Evolutionary conservation across 257 asterid genomes (phyloP), one percentile per base, ranked within the genome.

Genomic region (Dorcoceras hygrometricum): DNA sequence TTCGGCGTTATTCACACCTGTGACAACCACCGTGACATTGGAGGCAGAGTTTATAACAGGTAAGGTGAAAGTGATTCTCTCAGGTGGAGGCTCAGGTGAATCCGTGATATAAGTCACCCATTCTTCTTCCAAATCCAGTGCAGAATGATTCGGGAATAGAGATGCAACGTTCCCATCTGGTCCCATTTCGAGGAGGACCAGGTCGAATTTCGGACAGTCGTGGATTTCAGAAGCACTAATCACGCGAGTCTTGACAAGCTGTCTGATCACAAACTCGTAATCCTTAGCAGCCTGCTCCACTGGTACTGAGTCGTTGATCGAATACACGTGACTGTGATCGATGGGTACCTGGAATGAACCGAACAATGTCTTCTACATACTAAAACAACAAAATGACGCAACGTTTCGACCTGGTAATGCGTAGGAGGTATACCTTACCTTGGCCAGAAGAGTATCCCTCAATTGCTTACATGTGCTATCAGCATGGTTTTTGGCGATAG

Each of bases 211-310:
- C 11, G 95, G 95, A 58, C 88, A 80, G 74, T 82, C 95, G 6
- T 81, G 75, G 32, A 77, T 65, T 23, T 75, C 84, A 11, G 87
- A 87, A 4, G 68, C 87, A 2, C 78, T 73, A 75, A 92, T 77
- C 63, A 86, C 77, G 5, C 97, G 95, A 22, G 94, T 83, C 86
- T 78, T 84, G 58, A 89, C 96, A 0, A 84, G 95, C 76, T 89
- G 98, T 58, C 96, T 63, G 76, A 89, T 86, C 68, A 84, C 83
- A 73, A 87, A 89, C 74, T 86, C 96, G 9, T 92, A 92, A 58
- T 83, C 95, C 78, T 84, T 89, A 0, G 98, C 96, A 5, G 98
- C 97, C 65, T 87, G 85, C 65, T 89, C 96, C 25, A 97, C 96
- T 6, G 96, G 75, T 56, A 82, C 86, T 0, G 90, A 27, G 82